phyloP scores from a whole-genome alignment of 2,329 filamentous ascomycete species.

The Ophiostoma sp. region DNA sequence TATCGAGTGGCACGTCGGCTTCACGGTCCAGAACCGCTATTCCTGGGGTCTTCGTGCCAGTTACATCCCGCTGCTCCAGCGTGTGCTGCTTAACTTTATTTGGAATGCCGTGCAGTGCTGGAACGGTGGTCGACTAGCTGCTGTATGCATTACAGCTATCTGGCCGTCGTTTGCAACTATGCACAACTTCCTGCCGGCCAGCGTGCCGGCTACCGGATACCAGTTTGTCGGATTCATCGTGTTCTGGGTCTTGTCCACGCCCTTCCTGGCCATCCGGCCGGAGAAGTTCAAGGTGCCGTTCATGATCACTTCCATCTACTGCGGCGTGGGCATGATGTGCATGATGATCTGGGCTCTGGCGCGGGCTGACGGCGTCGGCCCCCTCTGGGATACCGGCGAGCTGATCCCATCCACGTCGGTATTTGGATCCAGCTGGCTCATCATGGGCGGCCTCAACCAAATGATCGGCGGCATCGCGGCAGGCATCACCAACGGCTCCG shows the following conservation, averaged over 20 bases:
- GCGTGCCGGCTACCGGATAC: conserved; percentile 33
- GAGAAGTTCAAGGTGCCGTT: conserved; percentile 36
- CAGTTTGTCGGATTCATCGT: conserved; percentile 33
- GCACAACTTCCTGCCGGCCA: conserved; percentile 29
- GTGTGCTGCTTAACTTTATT: conserved; percentile 46
- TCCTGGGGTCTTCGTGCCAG: conserved; percentile 46
- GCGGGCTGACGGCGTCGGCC: conserved; percentile 33
- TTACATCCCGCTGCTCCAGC: conserved; percentile 44
- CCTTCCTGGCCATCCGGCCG: conserved; percentile 41
- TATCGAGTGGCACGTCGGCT: conserved; percentile 46
- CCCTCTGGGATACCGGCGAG: conserved; percentile 26
- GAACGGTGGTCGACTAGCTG: conserved; percentile 36
- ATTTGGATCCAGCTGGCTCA: neutral
- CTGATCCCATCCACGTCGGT: neutral
- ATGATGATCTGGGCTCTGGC: conserved; percentile 37
- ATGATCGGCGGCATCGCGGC: conserved; percentile 42
- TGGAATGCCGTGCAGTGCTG: conserved; percentile 45
- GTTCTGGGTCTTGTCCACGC: conserved; percentile 32
- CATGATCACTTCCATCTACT: conserved; percentile 31
- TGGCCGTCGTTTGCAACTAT: conserved; percentile 30
- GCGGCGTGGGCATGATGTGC: conserved; percentile 31
- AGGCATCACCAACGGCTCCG: conserved; percentile 42
- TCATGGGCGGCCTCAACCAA: conserved; percentile 35
- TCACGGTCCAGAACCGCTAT: conserved; percentile 46
- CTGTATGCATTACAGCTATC: conserved; percentile 33